A percentile compares a stretch with the other conserved stretches of the same genome.
phyloP scores from a whole-genome alignment of 2,329 filamentous ascomycete genomes.

The Zymoseptoria pseudotritici region DNA sequence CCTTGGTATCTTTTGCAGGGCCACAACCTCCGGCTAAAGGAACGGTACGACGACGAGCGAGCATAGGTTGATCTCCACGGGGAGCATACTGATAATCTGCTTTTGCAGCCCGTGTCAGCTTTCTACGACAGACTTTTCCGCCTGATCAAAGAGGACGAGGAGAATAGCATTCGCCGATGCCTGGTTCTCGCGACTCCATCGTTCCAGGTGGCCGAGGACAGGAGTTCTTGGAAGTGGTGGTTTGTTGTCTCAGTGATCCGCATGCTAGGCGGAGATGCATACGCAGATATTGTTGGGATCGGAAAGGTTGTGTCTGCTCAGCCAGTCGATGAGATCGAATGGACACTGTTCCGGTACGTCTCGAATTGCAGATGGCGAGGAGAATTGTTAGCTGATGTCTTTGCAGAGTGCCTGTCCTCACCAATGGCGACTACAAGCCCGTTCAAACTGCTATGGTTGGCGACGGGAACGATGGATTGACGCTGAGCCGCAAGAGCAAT shows the following conservation, averaged over 20 bases:
- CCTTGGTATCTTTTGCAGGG: conserved; percentile 16
- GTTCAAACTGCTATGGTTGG: conserved; percentile 13
- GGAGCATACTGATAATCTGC: background rate
- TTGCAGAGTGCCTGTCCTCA: conserved; percentile 14
- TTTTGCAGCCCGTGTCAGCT: conserved; percentile 6
- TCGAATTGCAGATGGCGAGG: background rate
- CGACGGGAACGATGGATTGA: conserved; percentile 10
- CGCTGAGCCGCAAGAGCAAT: conserved; percentile 16
- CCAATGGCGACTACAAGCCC: conserved; percentile 9
- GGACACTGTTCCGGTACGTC: conserved; percentile 15
- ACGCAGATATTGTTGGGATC: conserved; percentile 14
- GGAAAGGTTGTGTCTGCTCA: conserved; percentile 9
- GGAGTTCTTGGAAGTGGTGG: conserved; percentile 7
- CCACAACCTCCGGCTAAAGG: conserved; percentile 10
- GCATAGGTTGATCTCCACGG: background rate
- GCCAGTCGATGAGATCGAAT: conserved; percentile 8
- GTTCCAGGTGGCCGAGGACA: conserved; percentile 8
- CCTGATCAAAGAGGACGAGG: conserved; percentile 2
- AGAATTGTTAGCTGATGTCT: background rate
- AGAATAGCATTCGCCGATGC: conserved; percentile 6
- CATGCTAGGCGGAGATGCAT: conserved; percentile 8
- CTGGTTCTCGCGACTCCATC: conserved; percentile 13
- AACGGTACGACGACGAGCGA: conserved; percentile 5
- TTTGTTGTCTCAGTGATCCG: conserved; percentile 7
- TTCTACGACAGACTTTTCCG: conserved; percentile 16